Evolutionary conservation across 139 green algal genomes (phyloP).

Genomic region (Chlorella sp.): DNA sequence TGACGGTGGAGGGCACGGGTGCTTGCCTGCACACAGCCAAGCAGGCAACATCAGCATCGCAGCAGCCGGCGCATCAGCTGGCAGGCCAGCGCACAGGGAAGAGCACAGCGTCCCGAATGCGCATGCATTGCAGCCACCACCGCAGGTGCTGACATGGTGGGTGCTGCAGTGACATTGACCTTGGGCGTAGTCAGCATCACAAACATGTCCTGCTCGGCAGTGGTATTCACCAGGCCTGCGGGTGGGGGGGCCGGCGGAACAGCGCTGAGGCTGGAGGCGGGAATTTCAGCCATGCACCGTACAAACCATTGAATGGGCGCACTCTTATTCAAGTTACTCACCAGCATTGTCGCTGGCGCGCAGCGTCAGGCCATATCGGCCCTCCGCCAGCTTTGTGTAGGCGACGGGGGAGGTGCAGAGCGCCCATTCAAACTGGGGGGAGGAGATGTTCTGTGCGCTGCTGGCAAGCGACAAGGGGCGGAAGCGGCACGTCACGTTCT

Average conservation of each 20-base stretch:
- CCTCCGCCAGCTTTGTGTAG: conserved; percentile 26
- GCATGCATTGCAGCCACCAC: not conserved
- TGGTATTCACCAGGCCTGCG: conserved; percentile 3
- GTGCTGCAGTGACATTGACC: not conserved
- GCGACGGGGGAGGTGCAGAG: conserved; percentile 31
- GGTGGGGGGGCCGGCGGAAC: not conserved
- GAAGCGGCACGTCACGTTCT: conserved; percentile 39
- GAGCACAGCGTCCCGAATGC: not conserved
- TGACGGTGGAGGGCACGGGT: not conserved
- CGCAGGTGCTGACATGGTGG: not conserved
- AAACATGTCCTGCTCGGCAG: conserved; percentile 18
- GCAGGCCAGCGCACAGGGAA: conserved; percentile 1
- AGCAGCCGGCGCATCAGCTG: not conserved
- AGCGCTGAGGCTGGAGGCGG: not conserved
- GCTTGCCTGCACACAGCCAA: not conserved
- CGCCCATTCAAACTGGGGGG: not conserved
- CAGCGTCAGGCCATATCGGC: conserved; percentile 33
- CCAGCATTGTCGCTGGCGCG: conserved; percentile 33
- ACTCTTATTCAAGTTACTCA: not conserved
- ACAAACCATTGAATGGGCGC: not conserved
- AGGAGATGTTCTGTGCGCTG: not conserved
- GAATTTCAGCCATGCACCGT: not conserved
- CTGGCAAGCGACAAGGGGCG: not conserved
- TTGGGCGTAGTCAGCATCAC: conserved; percentile 24
- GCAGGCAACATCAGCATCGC: not conserved